A percentile compares a stretch with the other conserved stretches of the same genome.
Conservation (phyloP, 257 asterid genomes). For the Eustoma russellianum region DNA sequence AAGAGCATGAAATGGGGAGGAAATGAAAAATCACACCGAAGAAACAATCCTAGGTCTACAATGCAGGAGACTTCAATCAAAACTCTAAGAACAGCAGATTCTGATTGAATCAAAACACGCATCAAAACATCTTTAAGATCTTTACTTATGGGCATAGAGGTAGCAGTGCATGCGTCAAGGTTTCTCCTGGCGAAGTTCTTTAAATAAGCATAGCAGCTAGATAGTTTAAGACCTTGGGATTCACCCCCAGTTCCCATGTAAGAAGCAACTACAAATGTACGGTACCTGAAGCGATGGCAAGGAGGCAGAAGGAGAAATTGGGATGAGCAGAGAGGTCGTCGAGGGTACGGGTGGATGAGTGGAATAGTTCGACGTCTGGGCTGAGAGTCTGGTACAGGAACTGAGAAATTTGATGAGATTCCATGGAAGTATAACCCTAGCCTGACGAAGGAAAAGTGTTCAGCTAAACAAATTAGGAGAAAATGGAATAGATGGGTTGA, state of each 20-base stretch:
- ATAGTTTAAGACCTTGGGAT: constrained; percentile 20
- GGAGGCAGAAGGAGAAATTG: constrained; percentile 21
- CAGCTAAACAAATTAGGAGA: background rate
- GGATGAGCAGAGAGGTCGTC: constrained; percentile 20
- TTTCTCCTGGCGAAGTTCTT: constrained; percentile 31
- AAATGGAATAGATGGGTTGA: background rate
- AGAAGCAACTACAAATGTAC: background rate
- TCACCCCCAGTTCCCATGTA: constrained; percentile 15
- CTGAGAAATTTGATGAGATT: constrained; percentile 13
- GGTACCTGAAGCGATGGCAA: constrained; percentile 24
- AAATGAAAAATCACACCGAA: background rate
- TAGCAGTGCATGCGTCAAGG: constrained; percentile 4
- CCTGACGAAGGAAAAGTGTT: background rate
- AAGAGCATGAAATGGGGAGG: no score
- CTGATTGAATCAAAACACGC: constrained; percentile 25
- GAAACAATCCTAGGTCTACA: background rate
- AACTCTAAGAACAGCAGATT: constrained; percentile 21
- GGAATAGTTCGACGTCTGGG: constrained; percentile 14
- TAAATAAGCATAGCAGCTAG: constrained; percentile 33
- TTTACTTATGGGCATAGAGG: constrained; percentile 13
- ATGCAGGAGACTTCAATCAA: constrained; percentile 17
- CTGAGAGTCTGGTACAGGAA: constrained; percentile 27
- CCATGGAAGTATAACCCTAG: constrained; percentile 28
- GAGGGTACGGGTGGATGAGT: constrained; percentile 23
- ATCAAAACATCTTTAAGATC: constrained; percentile 29